These are phyloP conservation scores for Xerocomellus chrysenteron DNA, from an alignment of 768 basidiomycete species.

Conservation along the genomic window DNA sequence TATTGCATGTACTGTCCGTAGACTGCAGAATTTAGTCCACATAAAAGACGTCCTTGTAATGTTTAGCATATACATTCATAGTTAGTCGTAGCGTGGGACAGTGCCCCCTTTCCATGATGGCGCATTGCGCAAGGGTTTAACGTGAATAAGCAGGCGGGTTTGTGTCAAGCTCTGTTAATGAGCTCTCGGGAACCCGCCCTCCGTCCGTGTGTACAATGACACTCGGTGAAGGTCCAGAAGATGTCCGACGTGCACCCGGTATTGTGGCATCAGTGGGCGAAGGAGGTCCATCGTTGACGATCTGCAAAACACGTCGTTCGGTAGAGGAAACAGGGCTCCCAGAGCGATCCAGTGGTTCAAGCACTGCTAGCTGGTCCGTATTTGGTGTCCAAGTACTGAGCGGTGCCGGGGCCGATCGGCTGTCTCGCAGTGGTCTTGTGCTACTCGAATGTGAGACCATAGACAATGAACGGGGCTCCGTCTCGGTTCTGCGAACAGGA, in stretches of 20 bases:
- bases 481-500: slow-evolving; percentile 1
- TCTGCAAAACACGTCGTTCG: slow-evolving; percentile 29
- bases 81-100: slow-evolving; percentile 10
- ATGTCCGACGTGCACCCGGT: neutral
- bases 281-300: slow-evolving; percentile 24
- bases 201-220: slow-evolving; percentile 30
- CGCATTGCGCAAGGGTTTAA: neutral
- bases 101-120: slow-evolving; percentile 3
- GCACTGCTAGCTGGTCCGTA: slow-evolving; percentile 18
- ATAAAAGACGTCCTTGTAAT: slow-evolving; percentile 11
- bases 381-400: slow-evolving; percentile 17
- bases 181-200: slow-evolving; percentile 13
- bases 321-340: slow-evolving; percentile 21
- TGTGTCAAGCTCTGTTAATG: neutral
- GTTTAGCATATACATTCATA: slow-evolving; percentile 6
- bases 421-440: slow-evolving; percentile 7
- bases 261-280: slow-evolving; percentile 18
- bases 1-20: slow-evolving; percentile 17
- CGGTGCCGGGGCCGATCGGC: neutral
- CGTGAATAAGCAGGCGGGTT: slow-evolving; percentile 28
- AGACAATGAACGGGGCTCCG: slow-evolving; percentile 22
- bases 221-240: slow-evolving; percentile 1
- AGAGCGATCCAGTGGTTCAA: slow-evolving; percentile 17
- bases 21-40: slow-evolving; percentile 18
- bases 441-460: slow-evolving; percentile 18